These are phyloP conservation scores for Ottelia alismoides DNA, from an alignment of 106 monocot species.

Conservation along the genomic window DNA sequence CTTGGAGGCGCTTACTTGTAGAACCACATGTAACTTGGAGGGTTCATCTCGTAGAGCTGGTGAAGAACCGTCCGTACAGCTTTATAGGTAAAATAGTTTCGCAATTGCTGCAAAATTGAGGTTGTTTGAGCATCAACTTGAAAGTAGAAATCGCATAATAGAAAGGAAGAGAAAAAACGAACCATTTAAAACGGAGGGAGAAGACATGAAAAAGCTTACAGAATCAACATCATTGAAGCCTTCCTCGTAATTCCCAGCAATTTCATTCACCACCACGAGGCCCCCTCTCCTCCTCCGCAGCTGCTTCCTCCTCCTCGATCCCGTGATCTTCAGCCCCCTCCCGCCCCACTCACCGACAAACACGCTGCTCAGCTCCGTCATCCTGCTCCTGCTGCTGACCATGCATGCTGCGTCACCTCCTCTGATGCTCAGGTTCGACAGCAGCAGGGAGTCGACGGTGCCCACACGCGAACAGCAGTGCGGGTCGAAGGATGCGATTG, in stretches of 20 bases:
- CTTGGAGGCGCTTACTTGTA: too few species aligned
- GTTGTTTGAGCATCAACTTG: background rate
- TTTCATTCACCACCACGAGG: slow-evolving; percentile 31
- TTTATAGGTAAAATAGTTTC: slow-evolving; percentile 76
- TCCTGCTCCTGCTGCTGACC: too few species aligned
- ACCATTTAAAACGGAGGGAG: background rate
- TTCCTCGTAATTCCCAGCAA: slow-evolving; percentile 64
- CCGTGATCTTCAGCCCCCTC: background rate
- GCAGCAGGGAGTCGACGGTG: too few species aligned
- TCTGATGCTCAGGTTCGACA: too few species aligned
- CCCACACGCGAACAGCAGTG: too few species aligned
- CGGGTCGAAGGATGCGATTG: too few species aligned
- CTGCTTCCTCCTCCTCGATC: too few species aligned
- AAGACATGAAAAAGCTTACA: too few species aligned
- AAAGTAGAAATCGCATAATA: background rate
- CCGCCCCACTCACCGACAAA: slow-evolving; percentile 18
- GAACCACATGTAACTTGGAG: slow-evolving; percentile 78
- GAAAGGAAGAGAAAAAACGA: background rate
- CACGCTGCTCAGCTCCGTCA: slow-evolving; percentile 33
- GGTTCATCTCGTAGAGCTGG: slow-evolving; percentile 95
- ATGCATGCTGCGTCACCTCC: too few species aligned
- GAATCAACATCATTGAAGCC: too few species aligned
- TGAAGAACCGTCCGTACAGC: slow-evolving; percentile 66
- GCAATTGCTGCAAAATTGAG: slow-evolving; percentile 44
- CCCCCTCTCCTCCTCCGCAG: too few species aligned